Percentiles rank a stretch among this genome's conserved stretches.
phyloP scores from a whole-genome alignment of 805 yeast species.

The Candida ponderosae region DNA sequence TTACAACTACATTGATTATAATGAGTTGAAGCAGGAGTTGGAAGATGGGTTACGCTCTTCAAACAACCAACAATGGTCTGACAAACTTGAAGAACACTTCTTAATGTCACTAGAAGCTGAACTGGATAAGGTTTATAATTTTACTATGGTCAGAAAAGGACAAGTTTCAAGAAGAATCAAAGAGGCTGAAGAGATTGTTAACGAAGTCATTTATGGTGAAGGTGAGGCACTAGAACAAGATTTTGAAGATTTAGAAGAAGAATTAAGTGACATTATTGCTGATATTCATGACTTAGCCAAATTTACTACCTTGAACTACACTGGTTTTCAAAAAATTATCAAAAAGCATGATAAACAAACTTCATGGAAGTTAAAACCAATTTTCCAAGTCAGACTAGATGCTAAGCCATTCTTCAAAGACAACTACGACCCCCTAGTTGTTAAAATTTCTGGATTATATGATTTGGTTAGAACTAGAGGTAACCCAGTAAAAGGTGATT shows the following conservation, averaged over 20 bases:
- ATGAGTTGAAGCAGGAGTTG: slow-evolving; percentile 78
- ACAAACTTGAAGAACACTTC: slow-evolving; percentile 74
- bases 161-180: slow-evolving; percentile 83
- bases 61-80: slow-evolving; percentile 60
- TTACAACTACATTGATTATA: slow-evolving; percentile 87
- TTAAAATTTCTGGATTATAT: slow-evolving; percentile 79
- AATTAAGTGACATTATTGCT: slow-evolving; percentile 81
- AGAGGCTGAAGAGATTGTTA: slow-evolving; percentile 68
- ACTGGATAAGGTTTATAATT: slow-evolving; percentile 86
- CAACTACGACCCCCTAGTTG: slow-evolving; percentile 83
- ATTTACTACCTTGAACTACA: slow-evolving; percentile 86
- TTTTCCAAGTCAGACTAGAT: slow-evolving; percentile 87
- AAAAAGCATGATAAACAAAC: slow-evolving; percentile 96
- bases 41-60: slow-evolving; percentile 54
- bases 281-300: slow-evolving; percentile 96
- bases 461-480: slow-evolving; percentile 95
- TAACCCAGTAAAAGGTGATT: slow-evolving; percentile 89
- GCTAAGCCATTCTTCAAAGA: slow-evolving; percentile 95
- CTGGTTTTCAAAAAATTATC: slow-evolving; percentile 94
- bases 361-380: slow-evolving; percentile 72
- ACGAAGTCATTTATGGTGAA: slow-evolving; percentile 49
- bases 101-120: slow-evolving; percentile 70
- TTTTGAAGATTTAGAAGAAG: slow-evolving; percentile 69
- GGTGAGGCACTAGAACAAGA: slow-evolving; percentile 53
- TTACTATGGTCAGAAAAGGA: slow-evolving; percentile 79